Base-by-base conservation (phyloP, 139 green algal species). In the Ulvella scutata region DNA sequence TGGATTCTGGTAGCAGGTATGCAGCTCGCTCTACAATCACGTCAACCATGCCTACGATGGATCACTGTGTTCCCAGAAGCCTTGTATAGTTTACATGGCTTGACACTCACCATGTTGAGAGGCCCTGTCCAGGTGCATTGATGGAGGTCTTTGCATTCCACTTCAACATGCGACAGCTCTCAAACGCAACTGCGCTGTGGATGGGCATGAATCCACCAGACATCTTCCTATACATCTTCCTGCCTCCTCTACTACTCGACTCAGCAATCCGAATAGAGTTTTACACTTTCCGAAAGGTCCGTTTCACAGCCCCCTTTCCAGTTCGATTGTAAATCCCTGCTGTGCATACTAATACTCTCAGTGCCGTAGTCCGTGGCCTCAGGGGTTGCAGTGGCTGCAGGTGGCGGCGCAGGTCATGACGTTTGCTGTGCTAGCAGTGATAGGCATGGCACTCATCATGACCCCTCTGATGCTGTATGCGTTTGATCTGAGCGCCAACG, bases 211-310 rank as follows among this genome's bases (percentile, higher is more conserved):
- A 85, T 62, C 90, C 90, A 0, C 76, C 82, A 37, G 86, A 90
- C 59, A 81, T 93, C 37, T 96, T 96, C 79, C 89, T 95, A 61
- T 96, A 90, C 44, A 83, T 92, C 31, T 97, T 97, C 77, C 79
- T 97, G 76, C 91, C 91, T 10, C 87, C 88, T 6, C 79, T 91
- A 75, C 72, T 91, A 29, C 67, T 91, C 43, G 88, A 92, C 44
- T 75, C 82, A 13, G 81, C 85, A 1, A 79, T 89, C n/a, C 76
- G 86, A 2, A 92, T 97, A 6, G 91, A 97, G 77, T 96, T 90
- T 62, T 97, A 90, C 82, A 83, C 96, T 75, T 91, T 96, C 61
- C 87, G 88, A 4, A 92, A 94, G 87, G 88, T 87, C 26, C 6
- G n/a, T n/a, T n/a, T n/a, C n/a, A n/a, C n/a, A n/a, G n/a, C n/a